Percentiles rank a stretch among this genome's conserved stretches.
Conservation (phyloP, 768 basidiomycete genomes). For the Xerocomellus chrysenteron region DNA sequence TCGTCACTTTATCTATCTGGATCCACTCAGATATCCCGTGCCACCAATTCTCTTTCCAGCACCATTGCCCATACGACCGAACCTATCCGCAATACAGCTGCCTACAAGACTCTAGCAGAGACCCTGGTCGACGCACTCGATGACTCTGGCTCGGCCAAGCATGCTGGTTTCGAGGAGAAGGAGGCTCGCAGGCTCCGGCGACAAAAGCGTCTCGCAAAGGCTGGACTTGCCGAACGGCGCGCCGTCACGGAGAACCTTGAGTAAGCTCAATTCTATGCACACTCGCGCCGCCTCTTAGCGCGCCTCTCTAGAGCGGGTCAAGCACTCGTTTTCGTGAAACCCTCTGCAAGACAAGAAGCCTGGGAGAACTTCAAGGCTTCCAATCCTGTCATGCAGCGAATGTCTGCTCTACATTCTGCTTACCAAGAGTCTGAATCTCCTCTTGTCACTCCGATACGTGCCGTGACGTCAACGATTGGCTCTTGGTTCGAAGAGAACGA, state of each 20-base stretch:
- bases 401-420: constrained; percentile 59
- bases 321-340: constrained; percentile 80
- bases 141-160: constrained; percentile 89
- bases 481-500: constrained; percentile 97
- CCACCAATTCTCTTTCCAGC: constrained; percentile 80
- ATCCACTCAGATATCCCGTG: constrained; percentile 67
- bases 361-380: constrained; percentile 81
- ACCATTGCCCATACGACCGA: constrained; percentile 90
- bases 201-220: constrained; percentile 79
- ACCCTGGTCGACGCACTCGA: constrained; percentile 91
- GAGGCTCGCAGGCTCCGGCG: constrained; percentile 82
- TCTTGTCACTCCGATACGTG: constrained; percentile 74
- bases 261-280: constrained; percentile 45
- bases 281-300: background rate
- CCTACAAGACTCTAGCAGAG: constrained; percentile 89
- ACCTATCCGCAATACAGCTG: constrained; percentile 93
- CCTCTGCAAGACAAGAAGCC: constrained; percentile 72
- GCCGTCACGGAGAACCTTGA: constrained; percentile 74
- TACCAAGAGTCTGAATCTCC: constrained; percentile 96
- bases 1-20: background rate
- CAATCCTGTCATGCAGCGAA: constrained; percentile 67
- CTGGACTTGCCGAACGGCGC: constrained; percentile 57
- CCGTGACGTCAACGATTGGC: constrained; percentile 81
- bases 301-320: constrained; percentile 71
- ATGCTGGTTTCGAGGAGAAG: constrained; percentile 95